Percentiles rank a stretch among this genome's conserved stretches.
Conservation (phyloP, 1,139 yeast species). For the Pichia sp. region DNA sequence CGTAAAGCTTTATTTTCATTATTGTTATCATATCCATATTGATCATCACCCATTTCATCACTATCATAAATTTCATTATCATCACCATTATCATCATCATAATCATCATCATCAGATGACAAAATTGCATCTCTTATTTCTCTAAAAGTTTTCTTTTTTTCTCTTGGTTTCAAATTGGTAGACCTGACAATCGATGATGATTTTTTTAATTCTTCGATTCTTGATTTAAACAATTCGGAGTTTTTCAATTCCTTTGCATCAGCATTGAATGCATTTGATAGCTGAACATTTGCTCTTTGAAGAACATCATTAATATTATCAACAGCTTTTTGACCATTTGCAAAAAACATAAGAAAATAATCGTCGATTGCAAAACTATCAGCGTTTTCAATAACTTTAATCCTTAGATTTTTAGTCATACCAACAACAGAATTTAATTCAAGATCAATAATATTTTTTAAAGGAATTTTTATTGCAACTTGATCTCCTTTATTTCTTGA, state of each 20-base stretch:
- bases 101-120: slow-evolving; percentile 12
- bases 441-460: slow-evolving; percentile 57
- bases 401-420: slow-evolving; percentile 31
- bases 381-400: slow-evolving; percentile 47
- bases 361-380: slow-evolving; percentile 56
- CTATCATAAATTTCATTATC: background rate
- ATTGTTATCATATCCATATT: background rate
- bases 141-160: slow-evolving; percentile 1
- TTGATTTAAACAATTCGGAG: slow-evolving; percentile 22
- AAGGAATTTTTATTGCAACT: slow-evolving; percentile 72
- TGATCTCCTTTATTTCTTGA: slow-evolving; percentile 64
- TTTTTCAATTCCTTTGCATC: slow-evolving; percentile 18
- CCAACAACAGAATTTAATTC: slow-evolving; percentile 49
- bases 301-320: slow-evolving; percentile 23
- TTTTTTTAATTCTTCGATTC: slow-evolving; percentile 21
- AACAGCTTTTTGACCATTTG: slow-evolving; percentile 33
- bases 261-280: slow-evolving; percentile 16
- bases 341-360: slow-evolving; percentile 62
- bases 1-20: background rate
- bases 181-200: slow-evolving; percentile 23
- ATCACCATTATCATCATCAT: slow-evolving; percentile 1
- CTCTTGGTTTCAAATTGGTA: slow-evolving; percentile 14
- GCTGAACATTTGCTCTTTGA: slow-evolving; percentile 23
- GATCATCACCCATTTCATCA: background rate
- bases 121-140: slow-evolving; percentile 6